Evolutionary conservation across 2,329 filamentous ascomycete genomes (phyloP), one percentile per base, ranked within the genome.

Genomic region (Pseudocercospora fijiensis): DNA sequence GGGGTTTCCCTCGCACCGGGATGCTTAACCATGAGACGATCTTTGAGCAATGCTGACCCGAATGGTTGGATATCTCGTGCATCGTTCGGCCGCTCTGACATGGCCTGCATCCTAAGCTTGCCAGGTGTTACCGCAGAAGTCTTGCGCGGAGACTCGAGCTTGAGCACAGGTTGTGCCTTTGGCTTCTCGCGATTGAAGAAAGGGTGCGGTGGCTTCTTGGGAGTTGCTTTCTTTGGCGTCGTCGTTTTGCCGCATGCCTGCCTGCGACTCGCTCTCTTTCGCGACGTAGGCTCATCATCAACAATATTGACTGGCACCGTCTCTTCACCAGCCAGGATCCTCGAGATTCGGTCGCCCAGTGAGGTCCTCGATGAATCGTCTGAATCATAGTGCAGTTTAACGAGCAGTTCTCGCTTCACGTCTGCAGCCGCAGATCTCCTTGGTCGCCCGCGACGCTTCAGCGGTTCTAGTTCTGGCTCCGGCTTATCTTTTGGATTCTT

Each of bases 1-100:
- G 86, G 81, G 3, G 90, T 85, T 60, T 90, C 82, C 66, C 81
- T 79, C 8, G 88, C 82, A 2, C 89, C 90, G 0, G 88, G 86
- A n/a, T 89, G 81, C 70, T 86, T 91, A 4, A 86, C 58, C 71
- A 71, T 68, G 47, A 76, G 63, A 27, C 75, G 67, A 57, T 75
- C 74, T 58, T 70, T 73, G n/a, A 75, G 65, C 28, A 74, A 59
- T 6, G 67, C 70, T 16, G 73, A 75, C 13, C 65, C 69, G 30
- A 70, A 63, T n/a, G 66, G 65, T 10, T 64, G 64, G 16, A 62
- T 41, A 27, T 73, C 71, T 61, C 57, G 65, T 6, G 66, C 28
- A 7, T 67, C 65, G 16, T 57, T 43, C 16, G 51, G 30, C 3
- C 69, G 69, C 61, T 72, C 70, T 27, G 65, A 60, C n/a, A 70